A percentile compares a stretch with the other conserved stretches of the same genome.
Conservation (phyloP, 2,329 filamentous ascomycete species). For the Colletotrichum horii region DNA sequence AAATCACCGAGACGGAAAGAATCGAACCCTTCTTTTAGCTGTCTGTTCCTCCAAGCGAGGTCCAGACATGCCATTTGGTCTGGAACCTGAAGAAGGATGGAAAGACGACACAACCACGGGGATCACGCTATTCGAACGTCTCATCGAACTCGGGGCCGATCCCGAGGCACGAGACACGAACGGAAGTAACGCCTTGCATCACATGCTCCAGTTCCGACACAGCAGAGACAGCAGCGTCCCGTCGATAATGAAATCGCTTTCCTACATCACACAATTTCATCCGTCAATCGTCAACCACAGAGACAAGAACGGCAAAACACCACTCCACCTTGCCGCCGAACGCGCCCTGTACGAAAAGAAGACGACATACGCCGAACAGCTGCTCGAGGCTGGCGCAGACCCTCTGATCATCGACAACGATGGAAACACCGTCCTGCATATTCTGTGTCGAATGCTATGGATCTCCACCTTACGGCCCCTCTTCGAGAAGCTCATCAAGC, state of each 20-base stretch:
- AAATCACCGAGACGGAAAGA: conserved; percentile 28
- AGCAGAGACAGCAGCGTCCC: neutral
- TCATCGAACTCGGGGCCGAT: conserved; percentile 29
- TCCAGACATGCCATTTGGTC: neutral
- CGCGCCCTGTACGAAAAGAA: neutral
- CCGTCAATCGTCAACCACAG: conserved; percentile 20
- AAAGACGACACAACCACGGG: neutral
- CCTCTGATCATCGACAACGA: conserved; percentile 1
- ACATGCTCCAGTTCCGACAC: conserved; percentile 5
- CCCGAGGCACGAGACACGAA: conserved; percentile 25
- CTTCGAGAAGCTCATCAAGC: conserved; percentile 20
- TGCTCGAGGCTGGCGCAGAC: conserved; percentile 28
- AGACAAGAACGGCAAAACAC: conserved; percentile 29
- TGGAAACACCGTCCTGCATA: conserved; percentile 27
- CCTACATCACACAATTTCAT: neutral
- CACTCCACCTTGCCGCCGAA: conserved; percentile 21
- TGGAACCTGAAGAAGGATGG: no score
- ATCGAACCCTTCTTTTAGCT: conserved; percentile 29
- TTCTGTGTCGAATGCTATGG: conserved; percentile 13
- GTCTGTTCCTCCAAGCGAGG: conserved; percentile 19
- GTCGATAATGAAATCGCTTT: neutral
- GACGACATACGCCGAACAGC: neutral
- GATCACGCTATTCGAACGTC: conserved; percentile 18
- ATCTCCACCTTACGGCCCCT: neutral
- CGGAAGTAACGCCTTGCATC: conserved; percentile 27